Conservation (phyloP, 2,329 filamentous ascomycete species). For the Proliferodiscus dingleyae region DNA sequence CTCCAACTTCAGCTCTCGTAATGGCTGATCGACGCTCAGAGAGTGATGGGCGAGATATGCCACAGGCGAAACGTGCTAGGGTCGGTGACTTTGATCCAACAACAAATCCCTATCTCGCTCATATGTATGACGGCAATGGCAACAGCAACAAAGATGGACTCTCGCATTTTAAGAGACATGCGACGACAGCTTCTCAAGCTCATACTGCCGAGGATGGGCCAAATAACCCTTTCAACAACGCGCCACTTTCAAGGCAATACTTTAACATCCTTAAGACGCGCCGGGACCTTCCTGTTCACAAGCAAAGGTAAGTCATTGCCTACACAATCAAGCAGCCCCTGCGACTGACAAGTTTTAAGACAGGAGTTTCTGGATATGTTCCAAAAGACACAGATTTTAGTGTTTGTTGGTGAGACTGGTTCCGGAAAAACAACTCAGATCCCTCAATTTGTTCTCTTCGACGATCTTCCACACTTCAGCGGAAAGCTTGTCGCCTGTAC, state of each 20-base stretch:
- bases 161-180: conserved; percentile 66
- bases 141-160: conserved; percentile 42
- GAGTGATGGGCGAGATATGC: conserved; percentile 43
- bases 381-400: conserved; percentile 90
- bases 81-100: conserved; percentile 42
- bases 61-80: conserved; percentile 43
- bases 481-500: conserved; percentile 95
- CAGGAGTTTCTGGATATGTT: conserved; percentile 92
- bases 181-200: conserved; percentile 74
- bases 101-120: conserved; percentile 85
- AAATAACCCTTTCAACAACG: conserved; percentile 78
- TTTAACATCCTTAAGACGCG: conserved; percentile 82
- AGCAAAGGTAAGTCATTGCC: conserved; percentile 62
- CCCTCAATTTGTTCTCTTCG: conserved; percentile 94
- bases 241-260: conserved; percentile 74
- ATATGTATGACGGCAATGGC: conserved; percentile 61
- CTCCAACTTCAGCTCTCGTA: conserved; percentile 17
- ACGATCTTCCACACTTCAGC: conserved; percentile 83
- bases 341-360: conserved; percentile 39
- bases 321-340: neutral
- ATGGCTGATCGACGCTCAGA: conserved; percentile 56
- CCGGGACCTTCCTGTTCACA: conserved; percentile 83
- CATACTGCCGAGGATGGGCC: conserved; percentile 72
- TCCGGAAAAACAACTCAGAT: conserved; percentile 99
- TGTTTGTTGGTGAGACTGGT: conserved; percentile 98